These are phyloP conservation scores for Aspergillus terreus DNA, from an alignment of 2,329 filamentous ascomycete species.

Conservation along the genomic window DNA sequence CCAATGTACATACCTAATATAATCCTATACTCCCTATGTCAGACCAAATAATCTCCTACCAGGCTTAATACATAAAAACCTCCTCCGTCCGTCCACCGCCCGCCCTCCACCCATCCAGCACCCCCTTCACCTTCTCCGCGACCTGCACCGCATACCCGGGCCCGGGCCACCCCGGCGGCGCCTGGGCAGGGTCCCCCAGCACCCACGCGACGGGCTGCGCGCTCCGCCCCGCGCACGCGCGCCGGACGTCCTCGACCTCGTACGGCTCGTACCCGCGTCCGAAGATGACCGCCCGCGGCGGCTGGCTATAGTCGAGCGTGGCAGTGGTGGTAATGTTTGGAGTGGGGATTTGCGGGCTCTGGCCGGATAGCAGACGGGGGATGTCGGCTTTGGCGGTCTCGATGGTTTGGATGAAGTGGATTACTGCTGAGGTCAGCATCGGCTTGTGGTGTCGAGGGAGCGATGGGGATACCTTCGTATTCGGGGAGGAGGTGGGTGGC, in stretches of 20 bases:
- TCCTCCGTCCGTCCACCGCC: slow-evolving; percentile 6
- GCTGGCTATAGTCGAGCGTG: slow-evolving; percentile 21
- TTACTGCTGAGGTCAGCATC: slow-evolving; percentile 11
- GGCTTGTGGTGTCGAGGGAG: background rate
- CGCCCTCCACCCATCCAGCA: slow-evolving; percentile 8
- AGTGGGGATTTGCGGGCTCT: slow-evolving; percentile 15
- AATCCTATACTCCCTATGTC: background rate
- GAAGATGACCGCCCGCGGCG: slow-evolving; percentile 24
- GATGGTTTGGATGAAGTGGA: slow-evolving; percentile 19
- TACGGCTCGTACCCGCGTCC: slow-evolving; percentile 20
- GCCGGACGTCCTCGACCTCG: slow-evolving; percentile 11
- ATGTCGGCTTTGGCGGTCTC: slow-evolving; percentile 18
- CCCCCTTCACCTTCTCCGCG: slow-evolving; percentile 6
- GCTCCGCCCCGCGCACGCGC: slow-evolving; percentile 1
- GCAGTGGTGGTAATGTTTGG: slow-evolving; percentile 17
- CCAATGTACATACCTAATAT: background rate
- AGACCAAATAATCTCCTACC: background rate
- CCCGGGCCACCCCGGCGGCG: slow-evolving; percentile 3
- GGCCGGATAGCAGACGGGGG: slow-evolving; percentile 21
- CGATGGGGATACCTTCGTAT: background rate
- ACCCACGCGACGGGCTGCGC: slow-evolving; percentile 13
- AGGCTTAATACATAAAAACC: slow-evolving; percentile 12
- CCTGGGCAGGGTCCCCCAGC: slow-evolving; percentile 10
- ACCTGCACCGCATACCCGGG: slow-evolving; percentile 9
- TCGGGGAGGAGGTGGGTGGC: background rate